Base-by-base conservation (phyloP, 129 eudicot genomes). In the Escallonia rubra region DNA sequence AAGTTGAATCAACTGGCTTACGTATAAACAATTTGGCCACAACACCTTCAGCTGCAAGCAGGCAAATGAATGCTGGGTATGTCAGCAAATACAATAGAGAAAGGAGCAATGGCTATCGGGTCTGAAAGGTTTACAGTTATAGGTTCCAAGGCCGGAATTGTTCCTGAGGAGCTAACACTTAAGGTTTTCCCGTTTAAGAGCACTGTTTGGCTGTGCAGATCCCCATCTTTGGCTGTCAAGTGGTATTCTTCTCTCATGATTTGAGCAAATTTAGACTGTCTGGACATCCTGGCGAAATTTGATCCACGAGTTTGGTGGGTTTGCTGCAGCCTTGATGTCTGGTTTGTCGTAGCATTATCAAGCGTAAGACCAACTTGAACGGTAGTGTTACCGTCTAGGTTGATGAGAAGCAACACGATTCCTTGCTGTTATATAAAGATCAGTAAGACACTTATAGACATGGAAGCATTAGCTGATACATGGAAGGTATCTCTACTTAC, bases 201-300 rank as follows among this genome's bases (percentile, higher is more conserved):
- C 55, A 87, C 58, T 47, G 11, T 76, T 16, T 76, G 83, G 76
- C 97, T 90, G 2, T 74, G 78, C 56, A 86, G 52, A 39, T 87
- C 73, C 39, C 89, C 84, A 70, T 82, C 63, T 78, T 81, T 74
- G 12, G 91, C 83, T 10, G 95, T 86, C 51, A 90, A 74, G 60
- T 90, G 97, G 72, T 90, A 90, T 68, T 90, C 97, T 73, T 90
- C 80, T 78, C 97, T 84, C 48, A 69, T 70, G 10, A 56, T 63
- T 16, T 53, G 56, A 2, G 44, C 51, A 13, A 61, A 4, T 4
- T 62, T 68, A 1, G 73, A 43, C 13, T 45, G 41, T 4, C 40
- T 45, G 49, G 49, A 3, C 61, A 56, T 49, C 71, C 59, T 46
- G 13, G 70, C 59, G 51, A 59, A 47, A 23, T 62, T 71, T 43